Evolutionary conservation across 2,329 filamentous ascomycete species (phyloP).

Genomic region (Aspergillus sp.): DNA sequence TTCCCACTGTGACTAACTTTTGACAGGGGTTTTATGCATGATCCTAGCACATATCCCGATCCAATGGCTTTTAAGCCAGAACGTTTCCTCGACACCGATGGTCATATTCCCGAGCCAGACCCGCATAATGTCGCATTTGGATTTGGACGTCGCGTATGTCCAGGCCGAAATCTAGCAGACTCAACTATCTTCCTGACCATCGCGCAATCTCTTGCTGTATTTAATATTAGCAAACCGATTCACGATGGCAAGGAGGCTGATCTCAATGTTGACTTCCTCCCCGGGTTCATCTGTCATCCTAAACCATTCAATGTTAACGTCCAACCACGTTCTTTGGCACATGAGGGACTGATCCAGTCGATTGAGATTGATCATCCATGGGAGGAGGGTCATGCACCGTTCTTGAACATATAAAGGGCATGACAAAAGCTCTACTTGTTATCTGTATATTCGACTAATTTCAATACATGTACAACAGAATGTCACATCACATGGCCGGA

Average conservation of each 20-base stretch:
- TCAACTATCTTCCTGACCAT: conserved; percentile 36
- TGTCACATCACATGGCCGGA: too few relatives aligned
- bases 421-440: too few relatives aligned
- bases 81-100: conserved; percentile 29
- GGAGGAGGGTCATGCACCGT: conserved; percentile 32
- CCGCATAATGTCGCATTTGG: conserved; percentile 29
- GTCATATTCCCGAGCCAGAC: conserved; percentile 29
- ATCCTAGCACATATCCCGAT: conserved; percentile 30
- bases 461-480: too few relatives aligned
- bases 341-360: conserved; percentile 28
- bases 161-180: conserved; percentile 40
- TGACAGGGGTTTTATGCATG: conserved; percentile 36
- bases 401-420: too few relatives aligned
- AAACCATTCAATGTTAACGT: conserved; percentile 30
- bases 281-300: conserved; percentile 33
- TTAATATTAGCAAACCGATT: conserved; percentile 36
- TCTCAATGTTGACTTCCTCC: conserved; percentile 28
- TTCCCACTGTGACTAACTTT: too few relatives aligned
- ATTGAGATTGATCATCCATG: conserved; percentile 34
- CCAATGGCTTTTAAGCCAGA: conserved; percentile 41
- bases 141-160: conserved; percentile 41
- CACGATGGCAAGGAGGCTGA: conserved; percentile 35
- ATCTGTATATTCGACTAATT: too few relatives aligned
- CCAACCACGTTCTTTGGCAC: conserved; percentile 27
- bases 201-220: conserved; percentile 44